Conservation (phyloP, 352 stramenopile genomes). For the Pythium insidiosum region DNA sequence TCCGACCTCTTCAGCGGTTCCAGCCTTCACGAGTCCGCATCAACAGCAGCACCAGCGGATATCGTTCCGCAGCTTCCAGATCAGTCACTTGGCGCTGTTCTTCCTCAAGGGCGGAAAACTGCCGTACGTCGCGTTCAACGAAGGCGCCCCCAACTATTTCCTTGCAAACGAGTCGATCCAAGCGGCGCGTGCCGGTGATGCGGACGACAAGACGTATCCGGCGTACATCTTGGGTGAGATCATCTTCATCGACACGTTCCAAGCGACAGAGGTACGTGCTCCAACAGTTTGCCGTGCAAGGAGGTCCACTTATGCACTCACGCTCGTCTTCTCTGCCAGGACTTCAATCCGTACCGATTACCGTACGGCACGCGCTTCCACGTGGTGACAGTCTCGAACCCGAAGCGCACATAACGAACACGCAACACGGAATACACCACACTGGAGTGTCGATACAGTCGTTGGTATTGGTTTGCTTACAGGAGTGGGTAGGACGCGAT, state of each 20-base stretch:
- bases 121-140: conserved; percentile 78
- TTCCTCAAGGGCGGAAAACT: conserved; percentile 69
- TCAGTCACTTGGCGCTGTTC: conserved; percentile 72
- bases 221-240: conserved; percentile 78
- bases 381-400: conserved; percentile 71
- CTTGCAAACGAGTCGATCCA: conserved; percentile 74
- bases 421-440: conserved; percentile 2
- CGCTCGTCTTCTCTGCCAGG: conserved; percentile 20
- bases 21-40: conserved; percentile 2
- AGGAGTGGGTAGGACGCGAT: conserved; percentile 39
- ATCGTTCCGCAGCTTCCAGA: conserved; percentile 77
- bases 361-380: conserved; percentile 70
- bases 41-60: conserved; percentile 54
- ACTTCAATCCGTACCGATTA: conserved; percentile 78
- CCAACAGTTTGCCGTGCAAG: conserved; percentile 1
- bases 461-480: conserved; percentile 10
- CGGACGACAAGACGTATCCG: conserved; percentile 46
- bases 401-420: conserved; percentile 41
- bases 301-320: neutral
- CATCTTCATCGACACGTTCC: conserved; percentile 81
- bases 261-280: conserved; percentile 59
- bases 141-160: conserved; percentile 73
- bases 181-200: conserved; percentile 41
- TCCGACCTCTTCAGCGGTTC: no score
- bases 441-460: neutral